Percentiles rank a stretch among this genome's conserved stretches.
These are phyloP conservation scores for Evernia prunastri DNA, from an alignment of 495 filamentous ascomycete species.

Conservation along the genomic window DNA sequence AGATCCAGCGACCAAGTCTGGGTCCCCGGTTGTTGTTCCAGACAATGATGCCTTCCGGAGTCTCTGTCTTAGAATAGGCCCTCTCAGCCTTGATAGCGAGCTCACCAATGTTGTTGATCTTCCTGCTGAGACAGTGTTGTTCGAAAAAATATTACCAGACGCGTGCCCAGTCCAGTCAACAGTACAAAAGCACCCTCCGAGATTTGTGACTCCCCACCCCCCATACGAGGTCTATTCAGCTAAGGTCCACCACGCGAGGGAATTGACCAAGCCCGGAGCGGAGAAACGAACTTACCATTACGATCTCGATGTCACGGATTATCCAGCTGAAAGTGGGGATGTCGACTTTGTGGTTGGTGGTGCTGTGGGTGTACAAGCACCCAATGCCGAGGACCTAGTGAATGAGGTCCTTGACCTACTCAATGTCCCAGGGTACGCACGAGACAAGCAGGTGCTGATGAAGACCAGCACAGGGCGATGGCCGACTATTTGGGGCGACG, in stretches of 20 bases:
- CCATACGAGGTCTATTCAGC: conserved; percentile 87
- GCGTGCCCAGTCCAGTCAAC: conserved; percentile 21
- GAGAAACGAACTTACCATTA: conserved; percentile 97
- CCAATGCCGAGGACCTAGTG: conserved; percentile 71
- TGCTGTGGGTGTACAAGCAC: conserved; percentile 86
- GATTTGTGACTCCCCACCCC: conserved; percentile 90
- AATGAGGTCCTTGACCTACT: conserved; percentile 79
- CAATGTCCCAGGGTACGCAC: conserved; percentile 64
- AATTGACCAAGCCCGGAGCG: conserved; percentile 84
- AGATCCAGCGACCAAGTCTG: conserved; percentile 46
- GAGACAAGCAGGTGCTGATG: conserved; percentile 73
- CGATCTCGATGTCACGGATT: conserved; percentile 92
- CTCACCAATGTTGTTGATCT: conserved; percentile 64
- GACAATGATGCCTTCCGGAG: conserved; percentile 79
- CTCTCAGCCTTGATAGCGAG: conserved; percentile 58
- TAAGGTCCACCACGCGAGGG: conserved; percentile 70
- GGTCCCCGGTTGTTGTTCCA: conserved; percentile 57
- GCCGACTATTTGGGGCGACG: conserved; percentile 98
- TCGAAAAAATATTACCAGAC: conserved; percentile 44
- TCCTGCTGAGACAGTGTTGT: conserved; percentile 65
- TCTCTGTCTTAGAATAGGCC: conserved; percentile 66
- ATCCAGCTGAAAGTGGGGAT: conserved; percentile 72
- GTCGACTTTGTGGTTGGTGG: conserved; percentile 96
- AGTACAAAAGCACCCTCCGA: conserved; percentile 56
- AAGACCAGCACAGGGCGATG: conserved; percentile 76